A percentile compares a stretch with the other conserved stretches of the same genome.
phyloP scores from a whole-genome alignment of 2,329 filamentous ascomycete genomes.

The Colletotrichum orbiculare region DNA sequence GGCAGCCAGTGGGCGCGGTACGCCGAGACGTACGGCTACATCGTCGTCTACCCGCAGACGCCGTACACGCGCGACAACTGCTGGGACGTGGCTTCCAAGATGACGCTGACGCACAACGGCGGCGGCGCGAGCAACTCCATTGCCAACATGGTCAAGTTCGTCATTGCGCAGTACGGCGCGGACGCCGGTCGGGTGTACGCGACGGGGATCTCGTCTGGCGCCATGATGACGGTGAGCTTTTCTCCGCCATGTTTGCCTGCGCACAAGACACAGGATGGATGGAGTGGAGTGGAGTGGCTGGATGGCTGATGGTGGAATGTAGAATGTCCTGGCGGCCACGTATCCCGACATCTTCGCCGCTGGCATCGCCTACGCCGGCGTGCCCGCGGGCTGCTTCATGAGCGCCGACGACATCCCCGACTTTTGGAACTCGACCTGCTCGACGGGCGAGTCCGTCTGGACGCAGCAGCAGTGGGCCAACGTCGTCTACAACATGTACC shows the following conservation, averaged over 20 bases:
- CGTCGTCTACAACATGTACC: slow-evolving; percentile 59
- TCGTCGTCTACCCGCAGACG: slow-evolving; percentile 60
- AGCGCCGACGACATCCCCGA: slow-evolving; percentile 52
- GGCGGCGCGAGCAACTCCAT: slow-evolving; percentile 63
- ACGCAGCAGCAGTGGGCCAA: slow-evolving; percentile 55
- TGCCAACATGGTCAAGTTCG: slow-evolving; percentile 65
- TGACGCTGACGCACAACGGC: slow-evolving; percentile 60
- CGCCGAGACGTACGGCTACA: slow-evolving; percentile 67
- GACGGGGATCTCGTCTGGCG: slow-evolving; percentile 60
- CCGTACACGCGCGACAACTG: slow-evolving; percentile 53
- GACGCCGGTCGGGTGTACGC: slow-evolving; percentile 60
- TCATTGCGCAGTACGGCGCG: slow-evolving; percentile 58
- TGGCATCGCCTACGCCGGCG: slow-evolving; percentile 62
- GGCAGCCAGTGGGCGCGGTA: slow-evolving; percentile 60
- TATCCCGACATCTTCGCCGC: slow-evolving; percentile 67
- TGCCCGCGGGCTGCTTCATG: slow-evolving; percentile 66
- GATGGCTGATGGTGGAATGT: not conserved
- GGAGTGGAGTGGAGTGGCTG: not conserved
- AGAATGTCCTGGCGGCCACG: slow-evolving; percentile 61
- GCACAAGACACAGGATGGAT: too few relatives aligned
- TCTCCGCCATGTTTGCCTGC: too few relatives aligned
- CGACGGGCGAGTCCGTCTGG: slow-evolving; percentile 58
- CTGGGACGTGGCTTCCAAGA: slow-evolving; percentile 69
- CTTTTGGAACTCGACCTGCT: slow-evolving; percentile 66
- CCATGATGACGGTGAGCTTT: slow-evolving; percentile 60